Evolutionary conservation across 257 asterid species (phyloP), one percentile per base, ranked within the genome.

Genomic region (Rhazya stricta): DNA sequence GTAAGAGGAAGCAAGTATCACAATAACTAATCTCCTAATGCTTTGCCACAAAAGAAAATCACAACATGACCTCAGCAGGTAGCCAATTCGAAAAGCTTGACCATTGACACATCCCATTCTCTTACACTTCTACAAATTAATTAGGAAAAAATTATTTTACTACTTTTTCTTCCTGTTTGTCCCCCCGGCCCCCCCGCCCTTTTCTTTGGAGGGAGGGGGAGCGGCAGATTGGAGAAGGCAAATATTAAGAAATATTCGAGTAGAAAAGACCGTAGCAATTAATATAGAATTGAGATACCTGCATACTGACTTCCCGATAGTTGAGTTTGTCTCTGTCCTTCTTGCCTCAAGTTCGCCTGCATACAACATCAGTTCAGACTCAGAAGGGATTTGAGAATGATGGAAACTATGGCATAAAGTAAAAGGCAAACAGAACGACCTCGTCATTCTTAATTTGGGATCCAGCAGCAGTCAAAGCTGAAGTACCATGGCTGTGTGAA

Each of bases 391-490:
- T 67, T 63, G 75, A 77, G 36, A 29, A 60, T 41, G 32, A 29
- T 39, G 46, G 41, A 72, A 56, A 36, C 36, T 43, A 56, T 32
- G 21, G 66, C 39, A 76, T 46, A 76, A 74, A 65, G 53, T 54
- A 53, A 66, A 12, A 78, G 9, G 74, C 53, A 72, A 69, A 75
- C 74, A 61, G 62, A 73, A 19, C 62, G 69, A 93, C 98, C 97
- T 91, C 98, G 74, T 83, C 96, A 51, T 75, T 84, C 80, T 82
- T 90, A n/a, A 67, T 83, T 81, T 83, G 88, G 60, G 86, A 37
- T 57, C 84, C 92, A 6, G 77, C 74, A 58, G 87, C 84, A 79
- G 75, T 80, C 42, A 90, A 79, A 68, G 83, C 69, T 1, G 82
- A 72, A 51, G 90, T 73, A 75, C 86, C 83, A 61, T 74, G 88